phyloP scores from a whole-genome alignment of 2,329 filamentous ascomycete species.

The Penicillium olsonii region DNA sequence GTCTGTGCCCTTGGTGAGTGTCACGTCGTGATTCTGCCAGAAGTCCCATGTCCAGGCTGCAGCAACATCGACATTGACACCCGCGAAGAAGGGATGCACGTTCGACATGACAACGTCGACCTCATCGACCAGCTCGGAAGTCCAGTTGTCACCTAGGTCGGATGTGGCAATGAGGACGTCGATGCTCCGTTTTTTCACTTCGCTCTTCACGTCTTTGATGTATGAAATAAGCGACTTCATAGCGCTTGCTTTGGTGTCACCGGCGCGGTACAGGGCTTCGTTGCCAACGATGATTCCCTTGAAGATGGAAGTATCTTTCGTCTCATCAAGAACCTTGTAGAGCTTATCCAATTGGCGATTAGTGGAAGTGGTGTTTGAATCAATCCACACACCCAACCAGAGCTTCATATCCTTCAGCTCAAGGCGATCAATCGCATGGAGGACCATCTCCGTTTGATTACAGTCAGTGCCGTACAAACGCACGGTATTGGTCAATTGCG shows the following conservation, averaged over 20 bases:
- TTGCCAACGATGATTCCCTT: slow-evolving; percentile 66
- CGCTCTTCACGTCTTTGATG: slow-evolving; percentile 68
- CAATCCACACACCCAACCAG: slow-evolving; percentile 94
- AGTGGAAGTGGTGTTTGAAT: slow-evolving; percentile 80
- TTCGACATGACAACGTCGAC: slow-evolving; percentile 95
- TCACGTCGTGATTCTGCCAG: slow-evolving; percentile 70
- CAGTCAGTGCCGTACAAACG: slow-evolving; percentile 94
- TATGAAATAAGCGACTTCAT: slow-evolving; percentile 63
- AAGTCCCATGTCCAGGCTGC: slow-evolving; percentile 81
- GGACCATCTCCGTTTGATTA: slow-evolving; percentile 93
- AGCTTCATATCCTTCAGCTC: slow-evolving; percentile 76
- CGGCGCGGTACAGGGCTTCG: slow-evolving; percentile 60
- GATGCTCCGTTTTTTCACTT: slow-evolving; percentile 68
- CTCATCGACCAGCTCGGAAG: slow-evolving; percentile 62
- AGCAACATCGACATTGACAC: slow-evolving; percentile 67
- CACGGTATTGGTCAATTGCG: slow-evolving; percentile 83
- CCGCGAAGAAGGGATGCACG: slow-evolving; percentile 93
- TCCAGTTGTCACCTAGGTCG: slow-evolving; percentile 89
- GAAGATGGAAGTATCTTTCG: slow-evolving; percentile 50
- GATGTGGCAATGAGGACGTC: slow-evolving; percentile 79
- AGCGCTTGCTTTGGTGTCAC: slow-evolving; percentile 61
- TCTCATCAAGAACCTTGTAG: slow-evolving; percentile 73
- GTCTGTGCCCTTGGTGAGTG: slow-evolving; percentile 59
- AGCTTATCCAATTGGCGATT: slow-evolving; percentile 78
- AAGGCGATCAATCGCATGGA: slow-evolving; percentile 76